These are phyloP conservation scores for Trichosporon coremiiforme DNA, from an alignment of 1,284 basidiomycete species.

Conservation along the genomic window DNA sequence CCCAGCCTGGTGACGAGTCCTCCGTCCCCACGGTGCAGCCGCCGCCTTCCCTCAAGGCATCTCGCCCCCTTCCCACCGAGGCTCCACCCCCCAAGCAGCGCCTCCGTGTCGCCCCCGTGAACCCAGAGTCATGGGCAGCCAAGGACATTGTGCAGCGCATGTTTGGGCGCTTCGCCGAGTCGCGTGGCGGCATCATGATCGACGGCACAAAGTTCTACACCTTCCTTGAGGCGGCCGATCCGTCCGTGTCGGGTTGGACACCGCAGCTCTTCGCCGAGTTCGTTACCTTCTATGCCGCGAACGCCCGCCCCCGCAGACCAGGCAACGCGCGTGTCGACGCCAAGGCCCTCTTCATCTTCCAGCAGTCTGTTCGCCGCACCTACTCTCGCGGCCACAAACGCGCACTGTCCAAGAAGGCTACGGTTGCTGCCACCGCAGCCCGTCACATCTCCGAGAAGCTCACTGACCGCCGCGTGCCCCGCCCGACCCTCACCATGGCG, in stretches of 20 bases:
- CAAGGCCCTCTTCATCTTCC: not conserved
- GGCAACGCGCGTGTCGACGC: not conserved
- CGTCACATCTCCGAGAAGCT: not conserved
- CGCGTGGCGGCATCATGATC: slow-evolving; percentile 3
- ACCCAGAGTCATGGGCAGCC: slow-evolving; percentile 5
- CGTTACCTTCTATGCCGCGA: slow-evolving; percentile 12
- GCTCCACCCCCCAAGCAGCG: slow-evolving; percentile 2
- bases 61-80: slow-evolving; percentile 1
- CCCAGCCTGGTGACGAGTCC: not conserved
- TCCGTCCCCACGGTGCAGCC: not conserved
- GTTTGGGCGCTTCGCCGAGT: slow-evolving; percentile 17
- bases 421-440: not conserved
- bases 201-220: not conserved
- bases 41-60: slow-evolving; percentile 7
- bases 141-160: slow-evolving; percentile 20
- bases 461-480: not conserved
- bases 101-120: not conserved
- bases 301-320: not conserved
- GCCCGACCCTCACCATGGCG: not conserved
- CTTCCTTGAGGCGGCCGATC: slow-evolving; percentile 16
- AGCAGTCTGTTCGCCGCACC: slow-evolving; percentile 10
- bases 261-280: slow-evolving; percentile 15
- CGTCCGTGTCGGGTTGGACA: not conserved
- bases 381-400: slow-evolving; percentile 1
- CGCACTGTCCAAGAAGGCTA: slow-evolving; percentile 2